These are phyloP conservation scores for Diversispora epigaea DNA, from an alignment of 192 early-diverging fungal species.

Conservation along the genomic window DNA sequence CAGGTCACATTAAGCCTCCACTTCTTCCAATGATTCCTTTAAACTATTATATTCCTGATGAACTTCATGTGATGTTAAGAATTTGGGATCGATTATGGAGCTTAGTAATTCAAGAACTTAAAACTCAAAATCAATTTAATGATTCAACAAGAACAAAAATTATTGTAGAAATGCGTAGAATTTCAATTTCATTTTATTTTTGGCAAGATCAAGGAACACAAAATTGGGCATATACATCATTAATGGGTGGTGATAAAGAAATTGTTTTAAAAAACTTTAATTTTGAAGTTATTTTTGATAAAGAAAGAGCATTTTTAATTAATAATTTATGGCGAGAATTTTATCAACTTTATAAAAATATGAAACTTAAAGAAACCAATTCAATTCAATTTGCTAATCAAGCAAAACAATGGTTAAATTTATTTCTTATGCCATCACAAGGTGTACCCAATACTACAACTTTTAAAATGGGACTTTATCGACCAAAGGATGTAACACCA, in stretches of 20 bases:
- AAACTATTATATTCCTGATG: not conserved
- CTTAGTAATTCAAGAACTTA: not conserved
- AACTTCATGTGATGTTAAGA: not conserved
- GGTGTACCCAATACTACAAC: not conserved
- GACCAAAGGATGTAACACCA: not conserved
- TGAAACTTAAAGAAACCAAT: not conserved
- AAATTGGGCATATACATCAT: too few relatives aligned
- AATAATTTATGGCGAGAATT: not conserved
- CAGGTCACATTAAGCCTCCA: not conserved
- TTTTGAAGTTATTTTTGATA: too few relatives aligned
- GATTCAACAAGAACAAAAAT: not conserved
- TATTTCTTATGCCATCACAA: not conserved
- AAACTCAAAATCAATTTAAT: conserved; percentile 2
- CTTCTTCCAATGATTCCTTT: not conserved
- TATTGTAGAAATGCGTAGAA: too few relatives aligned
- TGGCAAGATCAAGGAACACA: too few relatives aligned
- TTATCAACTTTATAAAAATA: not conserved
- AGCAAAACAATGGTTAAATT: not conserved
- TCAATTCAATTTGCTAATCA: not conserved
- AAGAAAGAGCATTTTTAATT: not conserved
- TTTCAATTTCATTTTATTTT: too few relatives aligned
- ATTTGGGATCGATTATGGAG: not conserved
- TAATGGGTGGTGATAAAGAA: too few relatives aligned
- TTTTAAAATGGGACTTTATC: not conserved
- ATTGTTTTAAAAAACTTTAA: too few relatives aligned